A percentile compares a stretch with the other conserved stretches of the same genome.
Conservation (phyloP, 73 alveolate species). For the Uronychia setigera region DNA sequence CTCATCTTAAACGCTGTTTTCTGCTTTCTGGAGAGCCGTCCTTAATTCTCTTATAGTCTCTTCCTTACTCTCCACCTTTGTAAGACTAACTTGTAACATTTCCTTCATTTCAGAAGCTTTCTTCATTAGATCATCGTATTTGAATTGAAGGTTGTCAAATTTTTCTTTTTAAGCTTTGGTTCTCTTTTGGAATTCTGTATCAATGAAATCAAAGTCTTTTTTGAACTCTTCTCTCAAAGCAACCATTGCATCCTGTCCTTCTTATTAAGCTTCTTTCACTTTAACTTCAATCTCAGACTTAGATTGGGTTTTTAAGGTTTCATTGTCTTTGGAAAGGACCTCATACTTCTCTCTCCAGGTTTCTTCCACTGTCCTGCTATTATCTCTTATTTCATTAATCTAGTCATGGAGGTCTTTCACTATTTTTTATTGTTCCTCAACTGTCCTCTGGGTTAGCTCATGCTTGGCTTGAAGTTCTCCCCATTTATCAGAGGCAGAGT, state of each 20-base stretch:
- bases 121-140: neutral
- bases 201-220: conserved; percentile 22
- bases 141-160: conserved; percentile 5
- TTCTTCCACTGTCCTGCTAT: conserved; percentile 39
- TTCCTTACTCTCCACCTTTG: conserved; percentile 40
- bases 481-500: conserved; percentile 55
- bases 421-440: conserved; percentile 20
- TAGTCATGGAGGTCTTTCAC: conserved; percentile 26
- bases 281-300: neutral
- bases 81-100: conserved; percentile 46
- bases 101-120: conserved; percentile 46
- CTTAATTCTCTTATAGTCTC: conserved; percentile 53
- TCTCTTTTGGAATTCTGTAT: conserved; percentile 34
- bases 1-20: conserved; percentile 41
- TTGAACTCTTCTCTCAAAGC: conserved; percentile 36
- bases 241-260: conserved; percentile 3
- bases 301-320: no score
- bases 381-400: conserved; percentile 22
- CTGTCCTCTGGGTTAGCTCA: no score
- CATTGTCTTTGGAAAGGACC: no score
- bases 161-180: conserved; percentile 16
- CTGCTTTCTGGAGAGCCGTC: conserved; percentile 8
- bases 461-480: conserved; percentile 20
- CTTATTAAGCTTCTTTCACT: conserved; percentile 27
- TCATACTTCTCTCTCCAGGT: conserved; percentile 17